Percentiles rank a stretch among this genome's conserved stretches.
Evolutionary conservation across 768 basidiomycete genomes (phyloP).

Genomic region (Naganishia friedmannii): DNA sequence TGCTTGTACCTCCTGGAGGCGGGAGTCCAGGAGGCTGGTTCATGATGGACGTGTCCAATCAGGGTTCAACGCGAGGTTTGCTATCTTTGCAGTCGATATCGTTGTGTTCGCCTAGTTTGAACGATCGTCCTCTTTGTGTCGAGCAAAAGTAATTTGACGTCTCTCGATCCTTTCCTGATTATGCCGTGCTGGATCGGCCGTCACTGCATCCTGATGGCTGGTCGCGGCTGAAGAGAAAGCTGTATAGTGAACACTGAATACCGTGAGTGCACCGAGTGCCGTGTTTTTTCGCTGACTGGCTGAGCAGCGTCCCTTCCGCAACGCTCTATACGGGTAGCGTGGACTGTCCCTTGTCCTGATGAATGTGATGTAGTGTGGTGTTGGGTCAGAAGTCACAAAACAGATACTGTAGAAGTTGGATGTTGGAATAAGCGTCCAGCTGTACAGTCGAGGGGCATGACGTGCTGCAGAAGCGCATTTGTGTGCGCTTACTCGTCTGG

Average conservation of each 20-base stretch:
- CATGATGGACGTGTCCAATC: constrained; percentile 13
- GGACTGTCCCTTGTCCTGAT: neutral
- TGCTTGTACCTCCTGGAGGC: constrained; percentile 20
- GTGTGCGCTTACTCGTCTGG: too few relatives aligned
- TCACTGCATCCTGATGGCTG: constrained; percentile 6
- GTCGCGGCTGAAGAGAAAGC: neutral
- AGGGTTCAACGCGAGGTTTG: neutral
- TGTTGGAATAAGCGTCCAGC: too few relatives aligned
- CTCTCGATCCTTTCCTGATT: constrained; percentile 7
- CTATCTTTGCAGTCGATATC: neutral
- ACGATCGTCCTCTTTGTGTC: neutral
- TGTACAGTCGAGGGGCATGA: too few relatives aligned
- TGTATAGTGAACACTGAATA: neutral
- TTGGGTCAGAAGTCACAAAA: too few relatives aligned
- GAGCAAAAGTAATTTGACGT: too few relatives aligned
- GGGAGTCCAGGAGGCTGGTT: constrained; percentile 25
- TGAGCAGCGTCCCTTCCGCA: neutral
- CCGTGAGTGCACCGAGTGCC: neutral
- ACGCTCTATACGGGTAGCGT: neutral
- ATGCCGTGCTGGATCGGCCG: neutral
- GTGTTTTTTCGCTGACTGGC: neutral
- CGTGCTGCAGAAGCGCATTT: too few relatives aligned
- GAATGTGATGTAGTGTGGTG: neutral
- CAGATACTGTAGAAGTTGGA: too few relatives aligned
- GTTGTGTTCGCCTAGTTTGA: neutral